Conservation (phyloP, 768 basidiomycete species). For the Amanita molliuscula region DNA sequence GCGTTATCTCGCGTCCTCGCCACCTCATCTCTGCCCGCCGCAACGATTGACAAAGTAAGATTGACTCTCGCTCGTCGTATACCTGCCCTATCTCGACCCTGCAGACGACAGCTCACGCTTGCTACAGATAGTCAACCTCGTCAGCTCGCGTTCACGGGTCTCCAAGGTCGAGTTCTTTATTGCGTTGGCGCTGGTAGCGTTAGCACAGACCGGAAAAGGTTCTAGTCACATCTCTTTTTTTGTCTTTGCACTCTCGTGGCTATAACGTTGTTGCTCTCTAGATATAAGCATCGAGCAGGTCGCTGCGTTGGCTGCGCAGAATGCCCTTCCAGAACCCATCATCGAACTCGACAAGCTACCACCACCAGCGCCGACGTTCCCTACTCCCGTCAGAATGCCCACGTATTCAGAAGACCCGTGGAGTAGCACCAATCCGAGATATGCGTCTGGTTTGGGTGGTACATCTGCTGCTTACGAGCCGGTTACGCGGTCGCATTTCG, state of each 20-base stretch:
- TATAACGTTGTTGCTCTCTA: conserved; percentile 19
- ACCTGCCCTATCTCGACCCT: not conserved
- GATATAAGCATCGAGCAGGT: conserved; percentile 77
- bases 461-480: conserved; percentile 19
- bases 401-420: conserved; percentile 59
- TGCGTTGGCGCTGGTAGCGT: conserved; percentile 76
- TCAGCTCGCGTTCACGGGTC: conserved; percentile 70
- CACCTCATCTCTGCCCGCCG: conserved; percentile 71
- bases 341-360: conserved; percentile 55
- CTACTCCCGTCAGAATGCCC: conserved; percentile 30
- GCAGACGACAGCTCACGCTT: not conserved
- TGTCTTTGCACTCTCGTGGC: not conserved
- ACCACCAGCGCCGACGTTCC: conserved; percentile 41
- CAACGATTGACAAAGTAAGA: conserved; percentile 71
- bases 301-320: conserved; percentile 65
- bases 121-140: conserved; percentile 80
- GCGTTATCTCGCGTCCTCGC: conserved; percentile 71
- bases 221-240: not conserved
- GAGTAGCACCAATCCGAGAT: conserved; percentile 31
- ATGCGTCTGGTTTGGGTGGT: conserved; percentile 18
- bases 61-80: not conserved
- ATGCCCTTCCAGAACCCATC: conserved; percentile 65
- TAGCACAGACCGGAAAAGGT: conserved; percentile 82
- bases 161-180: conserved; percentile 90
- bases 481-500: conserved; percentile 12